Evolutionary conservation across 352 stramenopile genomes (phyloP), one percentile per base, ranked within the genome.

Genomic region (Pythium vanterpoolii): DNA sequence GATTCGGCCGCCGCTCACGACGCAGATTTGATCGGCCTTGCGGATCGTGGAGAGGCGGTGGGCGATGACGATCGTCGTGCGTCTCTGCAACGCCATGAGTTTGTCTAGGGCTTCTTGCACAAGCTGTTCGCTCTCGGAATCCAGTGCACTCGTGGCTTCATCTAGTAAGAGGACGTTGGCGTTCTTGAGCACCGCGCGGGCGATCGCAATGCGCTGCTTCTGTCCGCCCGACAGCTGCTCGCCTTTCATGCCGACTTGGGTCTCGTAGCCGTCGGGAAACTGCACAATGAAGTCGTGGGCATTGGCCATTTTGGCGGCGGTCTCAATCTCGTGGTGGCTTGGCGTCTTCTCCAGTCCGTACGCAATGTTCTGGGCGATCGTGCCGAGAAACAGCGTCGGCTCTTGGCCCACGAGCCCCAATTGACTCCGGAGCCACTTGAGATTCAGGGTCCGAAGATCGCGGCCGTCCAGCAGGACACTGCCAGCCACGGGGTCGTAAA

Each of bases 21-120:
- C 95, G 38, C 93, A 86, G 56, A 99, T 98, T 59, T 86, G 76
- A 72, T 98, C 90, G 38, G 91, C 95, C 72, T 95, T 87, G 60
- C 90, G 86, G 56, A 98, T 90, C 3, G 90, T 98, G 43, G 80
- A 95, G 28, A 98, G 72, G 23, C 95, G 82, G 69, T 98, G 93
- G 2, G 95, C 95, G 56, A 97, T 96, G 40, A 98, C 87, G 43
- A 98, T 75, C 14, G 86, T 96, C 23, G 93, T 98, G 7, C 77
- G 77, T 2, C 67, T 68, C 40, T 77, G 73, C 42, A 76, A 58
- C 36, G 72, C 64, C 53, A 79, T 56, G 27, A 84, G 63, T 48
- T 77, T 71, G 59, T 93, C 79, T 28, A 95, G 57, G 10, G 80
- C 78, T 26, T 79, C 66, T 63, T 96, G 87, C 28, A 96, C 87